Evolutionary conservation across 176 grass and related monocot genomes (phyloP).

Genomic region (Poa annua): DNA sequence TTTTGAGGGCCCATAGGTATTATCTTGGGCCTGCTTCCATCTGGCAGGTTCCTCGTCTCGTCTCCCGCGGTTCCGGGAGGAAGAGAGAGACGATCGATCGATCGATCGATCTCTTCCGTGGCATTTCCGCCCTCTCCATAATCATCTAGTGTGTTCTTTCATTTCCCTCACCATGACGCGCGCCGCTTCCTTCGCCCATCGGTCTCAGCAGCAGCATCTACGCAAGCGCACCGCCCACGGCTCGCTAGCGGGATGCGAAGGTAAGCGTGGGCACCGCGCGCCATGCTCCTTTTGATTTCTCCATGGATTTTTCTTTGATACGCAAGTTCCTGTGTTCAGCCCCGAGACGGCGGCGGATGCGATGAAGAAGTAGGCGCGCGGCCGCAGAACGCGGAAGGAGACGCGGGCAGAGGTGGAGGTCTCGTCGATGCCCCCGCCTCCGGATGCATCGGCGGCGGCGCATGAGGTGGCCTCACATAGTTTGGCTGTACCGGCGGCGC

Average conservation of each 20-base stretch:
- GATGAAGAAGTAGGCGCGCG: slow-evolving; percentile 20
- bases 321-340: slow-evolving; percentile 12
- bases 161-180: slow-evolving; percentile 41
- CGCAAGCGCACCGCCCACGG: slow-evolving; percentile 31
- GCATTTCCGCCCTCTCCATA: slow-evolving; percentile 17
- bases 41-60: neutral
- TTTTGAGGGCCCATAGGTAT: neutral
- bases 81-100: neutral
- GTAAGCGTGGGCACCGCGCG: slow-evolving; percentile 18
- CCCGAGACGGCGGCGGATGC: neutral
- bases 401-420: slow-evolving; percentile 48
- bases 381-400: slow-evolving; percentile 5
- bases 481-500: neutral
- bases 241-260: slow-evolving; percentile 36
- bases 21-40: neutral
- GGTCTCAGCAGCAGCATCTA: slow-evolving; percentile 36
- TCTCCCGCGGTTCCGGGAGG: slow-evolving; percentile 8
- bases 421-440: slow-evolving; percentile 6
- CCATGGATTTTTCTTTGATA: neutral
- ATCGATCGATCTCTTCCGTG: slow-evolving; percentile 40
- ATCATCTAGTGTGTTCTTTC: neutral
- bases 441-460: neutral
- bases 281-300: neutral
- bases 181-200: slow-evolving; percentile 21
- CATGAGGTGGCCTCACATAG: neutral